Conservation (phyloP, 1,139 yeast species). For the Candida gigantensis region DNA sequence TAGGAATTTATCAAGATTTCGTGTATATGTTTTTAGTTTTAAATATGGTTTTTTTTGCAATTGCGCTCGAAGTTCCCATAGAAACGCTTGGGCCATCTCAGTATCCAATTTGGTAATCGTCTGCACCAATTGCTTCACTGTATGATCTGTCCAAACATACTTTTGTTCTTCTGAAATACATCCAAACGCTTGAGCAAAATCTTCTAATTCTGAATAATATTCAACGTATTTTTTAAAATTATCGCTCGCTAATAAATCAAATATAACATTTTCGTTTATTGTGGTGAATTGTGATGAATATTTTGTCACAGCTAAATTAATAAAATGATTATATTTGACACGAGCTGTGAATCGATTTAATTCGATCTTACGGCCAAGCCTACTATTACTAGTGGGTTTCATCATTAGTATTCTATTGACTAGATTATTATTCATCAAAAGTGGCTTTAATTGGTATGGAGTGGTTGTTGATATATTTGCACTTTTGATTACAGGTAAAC, state of each 20-base stretch:
- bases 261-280: constrained; percentile 2
- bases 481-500: constrained; percentile 7
- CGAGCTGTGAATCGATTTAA: constrained; percentile 3
- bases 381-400: neutral
- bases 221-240: constrained; percentile 11
- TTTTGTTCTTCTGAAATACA: constrained; percentile 12
- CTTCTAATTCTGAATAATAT: constrained; percentile 5
- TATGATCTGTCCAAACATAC: constrained; percentile 9
- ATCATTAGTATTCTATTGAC: constrained; percentile 9
- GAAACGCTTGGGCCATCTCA: constrained; percentile 3
- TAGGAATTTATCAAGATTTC: neutral
- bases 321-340: constrained; percentile 4
- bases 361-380: constrained; percentile 1
- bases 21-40: neutral
- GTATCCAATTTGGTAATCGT: constrained; percentile 5
- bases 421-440: constrained; percentile 9
- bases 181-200: constrained; percentile 12
- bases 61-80: constrained; percentile 5
- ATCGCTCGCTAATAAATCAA: constrained; percentile 3
- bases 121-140: constrained; percentile 6
- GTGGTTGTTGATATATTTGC: neutral
- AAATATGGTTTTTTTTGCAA: neutral
- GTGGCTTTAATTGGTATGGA: constrained; percentile 5
- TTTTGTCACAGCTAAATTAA: constrained; percentile 3
- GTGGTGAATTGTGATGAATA: neutral